Percentiles rank a stretch among this genome's conserved stretches.
phyloP scores from a whole-genome alignment of 805 yeast species.

The Jamesozyma gamospora region DNA sequence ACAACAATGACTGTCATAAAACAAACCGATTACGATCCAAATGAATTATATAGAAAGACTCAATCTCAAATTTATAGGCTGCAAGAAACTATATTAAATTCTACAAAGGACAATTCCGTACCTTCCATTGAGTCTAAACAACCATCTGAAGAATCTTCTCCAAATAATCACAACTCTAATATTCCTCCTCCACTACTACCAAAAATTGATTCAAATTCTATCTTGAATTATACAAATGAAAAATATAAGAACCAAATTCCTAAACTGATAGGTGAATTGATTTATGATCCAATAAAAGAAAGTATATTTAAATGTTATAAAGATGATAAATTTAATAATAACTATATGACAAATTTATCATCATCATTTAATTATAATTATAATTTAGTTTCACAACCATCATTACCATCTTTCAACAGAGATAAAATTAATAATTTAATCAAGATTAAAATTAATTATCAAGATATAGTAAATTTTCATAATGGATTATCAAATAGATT shows the following conservation, averaged over 20 bases:
- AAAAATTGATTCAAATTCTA: conserved; percentile 5
- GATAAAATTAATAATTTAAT: conserved; percentile 17
- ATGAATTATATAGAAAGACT: conserved; percentile 23
- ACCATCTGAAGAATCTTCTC: too few relatives aligned
- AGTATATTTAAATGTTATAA: background rate
- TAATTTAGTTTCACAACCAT: conserved; percentile 15
- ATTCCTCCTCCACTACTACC: background rate
- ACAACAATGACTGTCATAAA: too few relatives aligned
- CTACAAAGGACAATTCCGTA: conserved; percentile 8
- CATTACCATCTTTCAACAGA: conserved; percentile 17
- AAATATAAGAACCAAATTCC: conserved; percentile 5
- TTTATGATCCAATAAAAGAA: conserved; percentile 13
- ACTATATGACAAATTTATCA: background rate
- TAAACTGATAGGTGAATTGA: conserved; percentile 8
- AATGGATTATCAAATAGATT: conserved; percentile 27
- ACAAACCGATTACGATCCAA: conserved; percentile 2
- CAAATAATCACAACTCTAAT: too few relatives aligned
- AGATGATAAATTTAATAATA: background rate
- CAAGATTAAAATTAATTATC: conserved; percentile 15
- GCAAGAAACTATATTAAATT: conserved; percentile 28
- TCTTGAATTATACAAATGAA: conserved; percentile 4
- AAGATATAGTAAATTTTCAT: conserved; percentile 16
- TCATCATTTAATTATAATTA: conserved; percentile 3
- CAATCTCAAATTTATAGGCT: conserved; percentile 26
- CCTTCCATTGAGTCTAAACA: too few relatives aligned